These are phyloP conservation scores for Cornus controversa DNA, from an alignment of 148 eudicot species.

Conservation along the genomic window DNA sequence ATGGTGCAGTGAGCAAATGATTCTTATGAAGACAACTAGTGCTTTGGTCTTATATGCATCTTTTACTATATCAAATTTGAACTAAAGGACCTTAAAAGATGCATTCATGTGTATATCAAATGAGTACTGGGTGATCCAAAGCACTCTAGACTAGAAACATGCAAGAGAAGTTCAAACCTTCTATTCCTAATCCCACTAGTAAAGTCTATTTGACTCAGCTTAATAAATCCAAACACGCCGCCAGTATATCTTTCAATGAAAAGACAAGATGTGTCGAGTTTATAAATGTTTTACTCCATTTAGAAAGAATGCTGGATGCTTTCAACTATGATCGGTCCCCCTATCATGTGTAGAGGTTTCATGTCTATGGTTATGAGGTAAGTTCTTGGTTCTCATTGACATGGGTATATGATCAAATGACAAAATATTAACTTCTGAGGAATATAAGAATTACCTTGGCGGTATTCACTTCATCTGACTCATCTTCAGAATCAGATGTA, in stretches of 20 bases:
- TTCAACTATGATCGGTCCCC: not conserved
- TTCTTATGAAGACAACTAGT: not conserved
- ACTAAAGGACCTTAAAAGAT: not conserved
- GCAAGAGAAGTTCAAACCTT: not conserved
- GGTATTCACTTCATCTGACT: constrained; percentile 43
- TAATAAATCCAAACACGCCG: too few relatives aligned
- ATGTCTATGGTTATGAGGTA: not conserved
- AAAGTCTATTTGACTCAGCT: too few relatives aligned
- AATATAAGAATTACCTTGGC: constrained; percentile 45
- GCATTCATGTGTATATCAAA: not conserved
- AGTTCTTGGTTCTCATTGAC: not conserved
- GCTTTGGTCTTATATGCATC: not conserved
- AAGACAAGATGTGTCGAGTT: not conserved
- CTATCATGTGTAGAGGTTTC: not conserved
- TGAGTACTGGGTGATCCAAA: not conserved
- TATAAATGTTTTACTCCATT: constrained; percentile 1
- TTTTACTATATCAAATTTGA: not conserved
- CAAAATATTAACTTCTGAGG: not conserved
- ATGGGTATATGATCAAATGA: not conserved
- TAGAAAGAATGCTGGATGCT: not conserved
- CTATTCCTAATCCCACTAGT: constrained; percentile 1
- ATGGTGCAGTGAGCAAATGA: not conserved
- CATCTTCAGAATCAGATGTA: constrained; percentile 53
- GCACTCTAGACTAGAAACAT: constrained; percentile 1
- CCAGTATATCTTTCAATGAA: not conserved